Percentiles rank a stretch among this genome's conserved stretches.
phyloP scores from a whole-genome alignment of 129 eudicot species.

The Solidago caesia region DNA sequence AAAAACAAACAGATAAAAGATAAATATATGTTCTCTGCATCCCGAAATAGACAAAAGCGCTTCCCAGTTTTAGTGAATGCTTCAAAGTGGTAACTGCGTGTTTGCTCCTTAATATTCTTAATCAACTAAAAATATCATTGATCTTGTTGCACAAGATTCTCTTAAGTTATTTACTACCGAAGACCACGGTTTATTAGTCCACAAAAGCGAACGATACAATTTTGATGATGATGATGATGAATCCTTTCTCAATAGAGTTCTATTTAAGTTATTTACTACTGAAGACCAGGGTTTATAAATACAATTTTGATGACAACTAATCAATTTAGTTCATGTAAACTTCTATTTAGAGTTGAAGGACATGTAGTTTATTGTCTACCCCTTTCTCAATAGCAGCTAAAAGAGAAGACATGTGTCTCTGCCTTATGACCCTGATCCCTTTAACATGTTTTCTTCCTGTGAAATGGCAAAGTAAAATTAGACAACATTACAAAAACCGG shows the following conservation, averaged over 20 bases:
- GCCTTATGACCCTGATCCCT: conserved; percentile 74
- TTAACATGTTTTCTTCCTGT: conserved; percentile 77
- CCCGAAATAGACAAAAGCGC: not conserved
- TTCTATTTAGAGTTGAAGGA: conserved; percentile 49
- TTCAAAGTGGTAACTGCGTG: conserved; percentile 5
- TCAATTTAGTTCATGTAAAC: too few species aligned
- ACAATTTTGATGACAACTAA: too few species aligned
- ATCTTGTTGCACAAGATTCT: conserved; percentile 1
- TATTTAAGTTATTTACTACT: too few species aligned
- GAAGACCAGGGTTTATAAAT: too few species aligned
- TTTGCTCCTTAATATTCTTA: conserved; percentile 13
- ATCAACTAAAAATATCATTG: not conserved
- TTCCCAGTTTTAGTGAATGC: not conserved
- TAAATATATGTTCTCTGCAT: not conserved
- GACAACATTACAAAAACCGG: not conserved
- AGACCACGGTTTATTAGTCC: conserved; percentile 4
- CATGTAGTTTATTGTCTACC: conserved; percentile 52
- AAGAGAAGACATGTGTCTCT: conserved; percentile 80
- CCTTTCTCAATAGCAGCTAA: conserved; percentile 63
- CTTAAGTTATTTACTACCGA: not conserved
- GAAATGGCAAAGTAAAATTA: conserved; percentile 5
- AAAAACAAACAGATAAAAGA: not conserved
- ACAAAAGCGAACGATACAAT: not conserved
- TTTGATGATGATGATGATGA: not conserved
- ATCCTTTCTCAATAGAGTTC: too few species aligned